Evolutionary conservation across 805 yeast species (phyloP).

Genomic region (Yarrowia sp.): DNA sequence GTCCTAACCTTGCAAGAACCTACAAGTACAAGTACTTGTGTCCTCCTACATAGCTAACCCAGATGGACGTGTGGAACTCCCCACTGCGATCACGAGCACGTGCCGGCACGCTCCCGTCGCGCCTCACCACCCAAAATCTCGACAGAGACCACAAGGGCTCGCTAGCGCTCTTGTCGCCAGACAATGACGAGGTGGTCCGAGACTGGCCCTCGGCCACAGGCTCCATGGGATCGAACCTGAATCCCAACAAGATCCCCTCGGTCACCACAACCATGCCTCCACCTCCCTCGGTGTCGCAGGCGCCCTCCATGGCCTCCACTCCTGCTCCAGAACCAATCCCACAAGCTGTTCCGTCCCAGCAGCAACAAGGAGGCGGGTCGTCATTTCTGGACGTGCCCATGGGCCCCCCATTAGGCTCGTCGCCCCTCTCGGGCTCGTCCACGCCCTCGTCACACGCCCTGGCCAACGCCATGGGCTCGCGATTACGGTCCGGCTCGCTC

Average conservation of each 20-base stretch:
- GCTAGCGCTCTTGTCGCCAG: slow-evolving; percentile 49
- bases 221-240: slow-evolving; percentile 21
- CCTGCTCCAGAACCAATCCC: slow-evolving; percentile 13
- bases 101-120: slow-evolving; percentile 81
- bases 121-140: slow-evolving; percentile 52
- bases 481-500: slow-evolving; percentile 46
- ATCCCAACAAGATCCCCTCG: slow-evolving; percentile 45
- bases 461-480: slow-evolving; percentile 34
- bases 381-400: slow-evolving; percentile 33
- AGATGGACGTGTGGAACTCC: slow-evolving; percentile 39
- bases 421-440: slow-evolving; percentile 39
- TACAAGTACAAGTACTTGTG: no score
- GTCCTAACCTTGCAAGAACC: no score
- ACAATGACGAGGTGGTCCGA: slow-evolving; percentile 40
- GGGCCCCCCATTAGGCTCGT: slow-evolving; percentile 38
- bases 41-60: slow-evolving; percentile 10
- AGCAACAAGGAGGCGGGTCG: not conserved
- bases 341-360: slow-evolving; percentile 1
- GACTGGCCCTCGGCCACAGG: slow-evolving; percentile 26
- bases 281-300: slow-evolving; percentile 17
- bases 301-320: slow-evolving; percentile 14
- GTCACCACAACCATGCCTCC: slow-evolving; percentile 41
- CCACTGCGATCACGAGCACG: slow-evolving; percentile 63
- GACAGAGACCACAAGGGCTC: slow-evolving; percentile 46
- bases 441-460: slow-evolving; percentile 18